phyloP scores from a whole-genome alignment of 2,329 filamentous ascomycete species.

The Alternaria incomplexa region DNA sequence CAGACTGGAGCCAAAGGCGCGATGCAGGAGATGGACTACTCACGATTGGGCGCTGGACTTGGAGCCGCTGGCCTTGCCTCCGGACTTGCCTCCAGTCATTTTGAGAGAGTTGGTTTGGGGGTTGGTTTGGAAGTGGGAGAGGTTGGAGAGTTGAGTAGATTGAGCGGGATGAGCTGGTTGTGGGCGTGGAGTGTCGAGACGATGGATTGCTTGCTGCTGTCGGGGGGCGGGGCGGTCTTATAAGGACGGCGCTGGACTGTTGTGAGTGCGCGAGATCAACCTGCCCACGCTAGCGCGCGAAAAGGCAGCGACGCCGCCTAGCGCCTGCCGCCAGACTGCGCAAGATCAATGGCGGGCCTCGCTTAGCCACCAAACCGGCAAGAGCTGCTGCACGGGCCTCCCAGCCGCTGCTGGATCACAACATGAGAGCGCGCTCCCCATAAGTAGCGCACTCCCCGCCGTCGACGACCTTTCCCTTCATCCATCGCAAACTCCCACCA shows the following conservation, averaged over 20 bases:
- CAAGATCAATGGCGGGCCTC: conserved; percentile 35
- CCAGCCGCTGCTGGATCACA: conserved; percentile 47
- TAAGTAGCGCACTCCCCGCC: conserved; percentile 52
- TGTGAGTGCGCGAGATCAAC: conserved; percentile 51
- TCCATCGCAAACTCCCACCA: conserved; percentile 51
- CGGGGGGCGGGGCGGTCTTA: conserved; percentile 48
- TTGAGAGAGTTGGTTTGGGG: conserved; percentile 62
- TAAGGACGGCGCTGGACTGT: conserved; percentile 48
- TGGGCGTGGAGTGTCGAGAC: conserved; percentile 43
- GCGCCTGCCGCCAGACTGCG: conserved; percentile 16
- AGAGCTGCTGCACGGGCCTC: conserved; percentile 38
- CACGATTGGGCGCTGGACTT: conserved; percentile 98
- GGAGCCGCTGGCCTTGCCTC: conserved; percentile 98
- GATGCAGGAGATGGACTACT: conserved; percentile 55
- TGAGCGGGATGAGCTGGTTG: conserved; percentile 31
- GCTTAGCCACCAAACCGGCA: conserved; percentile 34
- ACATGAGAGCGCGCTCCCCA: conserved; percentile 48
- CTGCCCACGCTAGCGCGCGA: conserved; percentile 39
- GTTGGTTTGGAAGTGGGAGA: conserved; percentile 41
- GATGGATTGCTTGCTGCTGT: conserved; percentile 50
- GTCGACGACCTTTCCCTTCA: conserved; percentile 46
- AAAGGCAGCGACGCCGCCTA: conserved; percentile 23
- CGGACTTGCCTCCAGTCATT: conserved; percentile 99
- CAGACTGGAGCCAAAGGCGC: conserved; percentile 7
- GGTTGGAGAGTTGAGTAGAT: conserved; percentile 23